phyloP scores from a whole-genome alignment of 805 yeast species.

The Teunomyces barrocoloradensis region DNA sequence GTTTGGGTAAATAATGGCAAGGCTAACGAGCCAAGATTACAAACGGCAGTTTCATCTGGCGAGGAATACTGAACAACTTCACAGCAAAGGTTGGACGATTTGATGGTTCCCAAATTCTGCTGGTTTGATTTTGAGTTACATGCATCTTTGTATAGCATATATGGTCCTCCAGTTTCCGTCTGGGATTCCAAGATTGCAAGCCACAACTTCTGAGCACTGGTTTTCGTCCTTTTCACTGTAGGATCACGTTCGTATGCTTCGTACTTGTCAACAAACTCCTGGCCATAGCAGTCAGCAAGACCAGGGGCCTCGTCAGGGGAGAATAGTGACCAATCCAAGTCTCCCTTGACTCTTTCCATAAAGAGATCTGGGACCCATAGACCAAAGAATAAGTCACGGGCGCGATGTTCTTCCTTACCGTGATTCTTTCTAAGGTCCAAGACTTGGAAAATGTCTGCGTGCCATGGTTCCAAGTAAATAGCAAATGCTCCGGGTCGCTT shows the following conservation, averaged over 20 bases:
- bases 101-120: constrained; percentile 86
- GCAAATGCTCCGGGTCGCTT: constrained; percentile 98
- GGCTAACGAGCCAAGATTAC: constrained; percentile 90
- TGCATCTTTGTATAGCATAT: constrained; percentile 89
- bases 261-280: constrained; percentile 72
- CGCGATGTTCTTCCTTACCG: constrained; percentile 91
- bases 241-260: constrained; percentile 70
- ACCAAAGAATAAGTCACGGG: constrained; percentile 90
- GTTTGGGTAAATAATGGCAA: constrained; percentile 67
- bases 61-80: constrained; percentile 92
- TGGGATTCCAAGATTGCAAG: constrained; percentile 85
- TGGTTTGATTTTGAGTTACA: constrained; percentile 88
- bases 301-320: constrained; percentile 91
- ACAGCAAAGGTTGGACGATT: constrained; percentile 91
- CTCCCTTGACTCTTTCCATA: constrained; percentile 81
- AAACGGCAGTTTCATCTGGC: constrained; percentile 91
- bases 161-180: constrained; percentile 95
- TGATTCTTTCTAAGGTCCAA: constrained; percentile 87
- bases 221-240: constrained; percentile 48
- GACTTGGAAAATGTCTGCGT: constrained; percentile 83
- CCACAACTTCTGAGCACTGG: constrained; percentile 92
- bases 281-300: constrained; percentile 77
- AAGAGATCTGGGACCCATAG: constrained; percentile 94
- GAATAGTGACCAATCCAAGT: constrained; percentile 84
- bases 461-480: constrained; percentile 95